Evolutionary conservation across 1,284 basidiomycete genomes (phyloP).

Genomic region (Naganishia liquefaciens): DNA sequence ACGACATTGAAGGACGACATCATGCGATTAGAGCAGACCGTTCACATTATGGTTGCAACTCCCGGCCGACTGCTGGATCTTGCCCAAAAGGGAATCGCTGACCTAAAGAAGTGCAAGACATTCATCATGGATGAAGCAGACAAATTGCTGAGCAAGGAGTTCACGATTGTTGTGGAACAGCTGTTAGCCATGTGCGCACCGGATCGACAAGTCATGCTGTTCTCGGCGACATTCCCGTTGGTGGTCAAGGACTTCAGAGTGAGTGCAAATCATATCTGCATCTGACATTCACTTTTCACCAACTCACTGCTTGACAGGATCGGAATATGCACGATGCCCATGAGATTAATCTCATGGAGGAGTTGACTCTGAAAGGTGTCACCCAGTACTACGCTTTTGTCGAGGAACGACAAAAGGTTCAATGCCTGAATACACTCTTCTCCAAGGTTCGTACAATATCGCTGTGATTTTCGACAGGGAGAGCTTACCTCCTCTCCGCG

Average conservation of each 20-base stretch:
- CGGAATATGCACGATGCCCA: slow-evolving; percentile 96
- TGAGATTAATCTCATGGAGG: slow-evolving; percentile 99
- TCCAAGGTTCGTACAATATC: slow-evolving; percentile 69
- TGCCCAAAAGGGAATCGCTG: slow-evolving; percentile 88
- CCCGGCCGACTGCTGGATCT: slow-evolving; percentile 95
- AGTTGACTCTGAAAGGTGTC: slow-evolving; percentile 96
- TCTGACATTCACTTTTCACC: slow-evolving; percentile 16
- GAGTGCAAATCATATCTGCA: slow-evolving; percentile 38
- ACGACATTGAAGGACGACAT: slow-evolving; percentile 98
- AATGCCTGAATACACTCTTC: slow-evolving; percentile 96
- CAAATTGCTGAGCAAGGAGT: slow-evolving; percentile 95
- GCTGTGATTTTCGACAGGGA: no score
- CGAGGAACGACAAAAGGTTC: slow-evolving; percentile 98
- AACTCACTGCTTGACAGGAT: slow-evolving; percentile 62
- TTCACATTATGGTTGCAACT: slow-evolving; percentile 95
- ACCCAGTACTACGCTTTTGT: slow-evolving; percentile 99
- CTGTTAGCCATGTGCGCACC: slow-evolving; percentile 80
- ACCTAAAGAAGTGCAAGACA: slow-evolving; percentile 89
- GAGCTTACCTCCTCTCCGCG: not conserved
- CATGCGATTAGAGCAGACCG: slow-evolving; percentile 81
- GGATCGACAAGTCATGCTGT: slow-evolving; percentile 95
- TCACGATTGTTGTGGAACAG: slow-evolving; percentile 98
- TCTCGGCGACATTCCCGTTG: slow-evolving; percentile 98
- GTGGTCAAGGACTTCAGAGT: slow-evolving; percentile 99
- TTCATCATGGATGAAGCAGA: slow-evolving; percentile 99